Percentiles rank a stretch among this genome's conserved stretches.
Evolutionary conservation across 148 eudicot species (phyloP).

Genomic region (Pouteria glomerata): DNA sequence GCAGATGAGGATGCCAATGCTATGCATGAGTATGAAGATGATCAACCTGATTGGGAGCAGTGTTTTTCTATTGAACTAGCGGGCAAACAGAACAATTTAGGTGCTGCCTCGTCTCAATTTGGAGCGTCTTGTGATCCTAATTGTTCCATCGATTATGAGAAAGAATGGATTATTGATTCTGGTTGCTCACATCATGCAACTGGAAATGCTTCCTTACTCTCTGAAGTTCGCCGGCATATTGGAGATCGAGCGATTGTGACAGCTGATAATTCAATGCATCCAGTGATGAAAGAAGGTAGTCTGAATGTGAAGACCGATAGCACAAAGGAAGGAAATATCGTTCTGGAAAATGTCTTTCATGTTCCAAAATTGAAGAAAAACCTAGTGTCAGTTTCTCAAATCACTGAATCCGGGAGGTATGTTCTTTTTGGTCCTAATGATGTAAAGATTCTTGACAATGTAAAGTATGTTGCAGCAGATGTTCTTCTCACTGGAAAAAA

Average conservation of each 20-base stretch:
- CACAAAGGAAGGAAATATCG: neutral
- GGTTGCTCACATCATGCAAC: too few relatives aligned
- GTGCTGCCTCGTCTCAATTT: neutral
- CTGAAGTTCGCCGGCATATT: too few relatives aligned
- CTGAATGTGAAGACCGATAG: neutral
- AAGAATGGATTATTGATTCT: too few relatives aligned
- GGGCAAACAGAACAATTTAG: neutral
- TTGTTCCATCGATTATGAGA: too few relatives aligned
- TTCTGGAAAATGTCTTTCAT: constrained; percentile 6
- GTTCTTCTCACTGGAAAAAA: constrained; percentile 7
- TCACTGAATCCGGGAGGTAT: neutral
- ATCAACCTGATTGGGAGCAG: constrained; percentile 12
- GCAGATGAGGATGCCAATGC: neutral
- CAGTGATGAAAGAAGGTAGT: constrained; percentile 6
- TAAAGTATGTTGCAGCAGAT: constrained; percentile 4
- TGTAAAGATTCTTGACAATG: constrained; percentile 2
- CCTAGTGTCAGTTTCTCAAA: constrained; percentile 4
- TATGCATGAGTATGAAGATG: neutral
- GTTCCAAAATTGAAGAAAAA: neutral
- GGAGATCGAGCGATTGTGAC: too few relatives aligned
- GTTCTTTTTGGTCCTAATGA: constrained; percentile 1
- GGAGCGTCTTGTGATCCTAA: neutral
- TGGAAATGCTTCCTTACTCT: too few relatives aligned
- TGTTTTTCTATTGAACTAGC: constrained; percentile 4
- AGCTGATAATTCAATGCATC: too few relatives aligned